Conservation (phyloP, 2,329 filamentous ascomycete genomes). For the Hirsutella rhossiliensis region DNA sequence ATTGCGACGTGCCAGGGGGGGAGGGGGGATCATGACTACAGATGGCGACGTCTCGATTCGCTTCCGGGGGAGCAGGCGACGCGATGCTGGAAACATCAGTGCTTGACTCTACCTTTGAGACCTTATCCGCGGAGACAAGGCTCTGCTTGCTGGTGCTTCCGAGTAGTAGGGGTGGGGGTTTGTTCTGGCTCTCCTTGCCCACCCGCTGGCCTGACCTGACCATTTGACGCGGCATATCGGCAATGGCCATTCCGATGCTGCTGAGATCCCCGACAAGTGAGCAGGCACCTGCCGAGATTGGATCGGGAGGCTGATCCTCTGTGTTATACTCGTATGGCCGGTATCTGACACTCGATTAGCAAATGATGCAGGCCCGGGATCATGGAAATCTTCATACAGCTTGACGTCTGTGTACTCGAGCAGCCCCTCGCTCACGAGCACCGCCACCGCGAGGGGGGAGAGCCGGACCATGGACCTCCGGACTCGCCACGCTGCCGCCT, state of each 20-base stretch:
- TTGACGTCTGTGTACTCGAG: constrained; percentile 62
- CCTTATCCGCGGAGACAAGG: constrained; percentile 1
- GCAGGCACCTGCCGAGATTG: constrained; percentile 63
- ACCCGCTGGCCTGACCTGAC: constrained; percentile 27
- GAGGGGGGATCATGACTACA: not conserved
- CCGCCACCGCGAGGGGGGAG: constrained; percentile 60
- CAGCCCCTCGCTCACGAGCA: constrained; percentile 51
- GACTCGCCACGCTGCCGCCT: constrained; percentile 64
- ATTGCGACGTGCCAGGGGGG: not conserved
- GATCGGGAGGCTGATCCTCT: constrained; percentile 67
- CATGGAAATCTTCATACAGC: constrained; percentile 36
- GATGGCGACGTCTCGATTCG: not conserved
- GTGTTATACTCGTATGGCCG: constrained; percentile 57
- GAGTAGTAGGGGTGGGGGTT: constrained; percentile 1
- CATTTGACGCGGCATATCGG: constrained; percentile 53
- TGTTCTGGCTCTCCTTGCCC: constrained; percentile 6
- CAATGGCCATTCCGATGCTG: constrained; percentile 69
- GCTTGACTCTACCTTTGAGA: constrained; percentile 3
- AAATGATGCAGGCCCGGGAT: not conserved
- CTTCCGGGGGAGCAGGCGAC: not conserved
- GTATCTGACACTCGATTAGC: constrained; percentile 24
- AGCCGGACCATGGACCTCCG: constrained; percentile 54
- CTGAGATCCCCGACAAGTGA: constrained; percentile 76
- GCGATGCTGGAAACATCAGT: not conserved
- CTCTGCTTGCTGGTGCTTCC: constrained; percentile 4